These are phyloP conservation scores for Psilocybe cyanescens DNA, from an alignment of 768 basidiomycete species.

Conservation along the genomic window DNA sequence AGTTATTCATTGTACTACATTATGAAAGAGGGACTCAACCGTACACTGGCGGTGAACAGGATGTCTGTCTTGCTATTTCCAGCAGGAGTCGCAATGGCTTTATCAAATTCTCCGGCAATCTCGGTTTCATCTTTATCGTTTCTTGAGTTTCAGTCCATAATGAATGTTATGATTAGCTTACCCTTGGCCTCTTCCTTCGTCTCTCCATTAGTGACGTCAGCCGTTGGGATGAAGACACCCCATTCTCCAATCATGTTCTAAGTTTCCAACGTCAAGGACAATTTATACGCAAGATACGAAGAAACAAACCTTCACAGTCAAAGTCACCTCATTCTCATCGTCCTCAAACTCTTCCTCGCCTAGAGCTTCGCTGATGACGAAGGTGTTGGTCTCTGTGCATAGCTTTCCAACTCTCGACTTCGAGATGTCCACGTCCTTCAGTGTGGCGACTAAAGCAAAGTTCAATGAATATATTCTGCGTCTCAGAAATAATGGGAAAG, in stretches of 20 bases:
- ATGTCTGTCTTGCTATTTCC: constrained; percentile 16
- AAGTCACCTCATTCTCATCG: constrained; percentile 14
- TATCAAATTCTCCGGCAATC: constrained; percentile 9
- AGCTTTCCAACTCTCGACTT: constrained; percentile 14
- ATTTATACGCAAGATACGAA: background rate
- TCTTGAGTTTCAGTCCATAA: background rate
- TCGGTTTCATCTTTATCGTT: constrained; percentile 4
- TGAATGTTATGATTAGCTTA: background rate
- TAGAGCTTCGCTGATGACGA: constrained; percentile 12
- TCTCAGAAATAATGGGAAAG: too few relatives aligned
- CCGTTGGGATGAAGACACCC: constrained; percentile 13
- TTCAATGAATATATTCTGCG: background rate
- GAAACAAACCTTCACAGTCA: constrained; percentile 11
- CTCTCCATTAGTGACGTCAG: background rate
- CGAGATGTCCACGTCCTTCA: constrained; percentile 12
- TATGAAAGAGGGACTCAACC: background rate
- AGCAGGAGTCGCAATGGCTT: constrained; percentile 10
- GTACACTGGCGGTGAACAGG: constrained; percentile 9
- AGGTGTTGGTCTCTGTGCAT: constrained; percentile 17
- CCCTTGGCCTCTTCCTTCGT: background rate
- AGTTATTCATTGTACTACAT: background rate
- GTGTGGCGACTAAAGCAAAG: background rate
- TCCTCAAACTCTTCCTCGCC: constrained; percentile 16
- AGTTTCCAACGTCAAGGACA: background rate
- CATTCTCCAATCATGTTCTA: constrained; percentile 15